phyloP scores from a whole-genome alignment of 768 basidiomycete genomes.

The Suillus spraguei region DNA sequence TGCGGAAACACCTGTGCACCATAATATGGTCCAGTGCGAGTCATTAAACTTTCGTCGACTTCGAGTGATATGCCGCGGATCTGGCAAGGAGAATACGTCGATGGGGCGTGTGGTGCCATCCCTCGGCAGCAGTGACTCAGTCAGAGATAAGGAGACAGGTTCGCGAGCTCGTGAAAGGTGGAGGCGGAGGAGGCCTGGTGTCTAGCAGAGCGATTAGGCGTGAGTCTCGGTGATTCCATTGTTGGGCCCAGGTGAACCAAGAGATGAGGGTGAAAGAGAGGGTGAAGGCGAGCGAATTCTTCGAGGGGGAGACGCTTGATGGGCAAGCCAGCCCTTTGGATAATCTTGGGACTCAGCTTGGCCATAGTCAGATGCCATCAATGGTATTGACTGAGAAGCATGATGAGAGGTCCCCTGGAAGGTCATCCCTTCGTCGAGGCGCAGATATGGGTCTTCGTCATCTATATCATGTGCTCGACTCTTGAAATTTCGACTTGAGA shows the following conservation, averaged over 20 bases:
- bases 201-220: constrained; percentile 35
- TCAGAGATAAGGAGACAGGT: constrained; percentile 61
- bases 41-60: constrained; percentile 76
- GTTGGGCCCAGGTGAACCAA: constrained; percentile 25
- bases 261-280: constrained; percentile 35
- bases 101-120: constrained; percentile 65
- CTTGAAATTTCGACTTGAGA: constrained; percentile 32
- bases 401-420: constrained; percentile 38
- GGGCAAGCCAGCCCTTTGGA: constrained; percentile 69
- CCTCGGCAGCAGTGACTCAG: constrained; percentile 76
- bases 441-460: constrained; percentile 78
- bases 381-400: constrained; percentile 37
- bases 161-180: constrained; percentile 47
- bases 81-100: constrained; percentile 77
- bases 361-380: constrained; percentile 38
- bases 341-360: constrained; percentile 43
- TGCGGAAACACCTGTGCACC: constrained; percentile 58
- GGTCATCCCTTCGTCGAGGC: constrained; percentile 68
- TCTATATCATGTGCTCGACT: constrained; percentile 43
- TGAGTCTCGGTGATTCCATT: constrained; percentile 10
- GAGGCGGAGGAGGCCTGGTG: constrained; percentile 37
- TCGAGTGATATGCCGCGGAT: constrained; percentile 67
- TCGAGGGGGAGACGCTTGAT: constrained; percentile 65
- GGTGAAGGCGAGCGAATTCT: constrained; percentile 45
- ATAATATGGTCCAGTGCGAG: constrained; percentile 68